These are phyloP conservation scores for Lichtheimia ornata DNA, from an alignment of 371 early-diverging fungal species.

Conservation along the genomic window DNA sequence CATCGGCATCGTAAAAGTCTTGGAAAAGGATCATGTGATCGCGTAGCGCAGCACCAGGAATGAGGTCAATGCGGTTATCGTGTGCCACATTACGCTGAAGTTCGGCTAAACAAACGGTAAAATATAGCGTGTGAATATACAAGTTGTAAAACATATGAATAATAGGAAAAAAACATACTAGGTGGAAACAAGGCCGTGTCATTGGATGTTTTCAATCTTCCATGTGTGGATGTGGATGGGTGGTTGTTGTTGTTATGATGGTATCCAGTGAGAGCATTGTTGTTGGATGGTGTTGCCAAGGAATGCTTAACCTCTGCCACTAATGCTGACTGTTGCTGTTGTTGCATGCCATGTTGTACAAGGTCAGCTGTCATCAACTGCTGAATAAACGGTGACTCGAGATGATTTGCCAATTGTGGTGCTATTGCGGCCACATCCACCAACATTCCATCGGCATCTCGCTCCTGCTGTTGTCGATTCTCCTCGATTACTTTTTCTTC, in stretches of 20 bases:
- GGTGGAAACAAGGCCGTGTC: constrained; percentile 20
- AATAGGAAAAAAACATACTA: constrained; percentile 20
- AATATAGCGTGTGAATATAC: neutral
- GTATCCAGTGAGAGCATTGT: neutral
- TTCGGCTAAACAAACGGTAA: constrained; percentile 29
- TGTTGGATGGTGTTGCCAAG: neutral
- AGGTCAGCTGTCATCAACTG: constrained; percentile 28
- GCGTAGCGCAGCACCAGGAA: constrained; percentile 42
- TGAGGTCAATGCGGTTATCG: constrained; percentile 42
- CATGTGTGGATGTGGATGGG: neutral
- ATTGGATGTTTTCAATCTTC: too few species aligned
- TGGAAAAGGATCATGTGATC: constrained; percentile 48
- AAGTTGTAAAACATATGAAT: neutral
- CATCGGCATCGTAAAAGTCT: constrained; percentile 42
- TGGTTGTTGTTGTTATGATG: constrained; percentile 1
- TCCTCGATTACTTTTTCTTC: too few species aligned
- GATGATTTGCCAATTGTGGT: constrained; percentile 37
- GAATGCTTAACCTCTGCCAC: neutral
- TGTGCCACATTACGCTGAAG: constrained; percentile 43
- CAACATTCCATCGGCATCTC: neutral
- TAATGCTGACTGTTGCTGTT: neutral
- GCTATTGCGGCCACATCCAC: constrained; percentile 22
- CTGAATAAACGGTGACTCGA: constrained; percentile 35
- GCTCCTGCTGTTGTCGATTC: too few species aligned
- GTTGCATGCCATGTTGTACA: constrained; percentile 1